phyloP scores from a whole-genome alignment of 2,329 filamentous ascomycete species.

The Botryotinia convoluta region DNA sequence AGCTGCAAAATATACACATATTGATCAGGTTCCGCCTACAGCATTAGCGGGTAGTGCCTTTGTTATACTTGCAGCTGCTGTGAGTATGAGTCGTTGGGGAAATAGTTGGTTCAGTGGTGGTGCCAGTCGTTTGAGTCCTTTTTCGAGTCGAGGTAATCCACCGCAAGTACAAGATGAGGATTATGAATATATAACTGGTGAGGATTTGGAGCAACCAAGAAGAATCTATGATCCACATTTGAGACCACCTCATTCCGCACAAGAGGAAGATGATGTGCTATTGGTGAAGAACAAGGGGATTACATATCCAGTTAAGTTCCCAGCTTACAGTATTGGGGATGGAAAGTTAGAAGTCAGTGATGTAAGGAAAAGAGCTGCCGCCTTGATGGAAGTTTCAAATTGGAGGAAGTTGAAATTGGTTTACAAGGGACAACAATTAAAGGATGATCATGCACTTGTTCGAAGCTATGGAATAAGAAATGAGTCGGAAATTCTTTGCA shows the following conservation, averaged over 20 bases:
- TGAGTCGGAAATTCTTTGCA: slow-evolving; percentile 59
- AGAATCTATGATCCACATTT: slow-evolving; percentile 45
- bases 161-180: slow-evolving; percentile 71
- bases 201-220: slow-evolving; percentile 58
- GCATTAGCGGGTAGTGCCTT: slow-evolving; percentile 31
- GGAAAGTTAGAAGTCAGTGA: slow-evolving; percentile 67
- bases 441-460: slow-evolving; percentile 57
- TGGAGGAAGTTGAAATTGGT: slow-evolving; percentile 62
- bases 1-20: slow-evolving; percentile 33
- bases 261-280: slow-evolving; percentile 65
- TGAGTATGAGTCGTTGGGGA: slow-evolving; percentile 39
- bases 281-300: slow-evolving; percentile 66
- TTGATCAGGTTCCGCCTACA: slow-evolving; percentile 33
- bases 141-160: slow-evolving; percentile 41
- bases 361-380: slow-evolving; percentile 63
- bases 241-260: slow-evolving; percentile 41
- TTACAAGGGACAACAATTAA: slow-evolving; percentile 71
- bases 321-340: slow-evolving; percentile 71
- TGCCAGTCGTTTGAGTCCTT: slow-evolving; percentile 35
- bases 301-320: slow-evolving; percentile 69
- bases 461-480: slow-evolving; percentile 61
- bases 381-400: slow-evolving; percentile 62
- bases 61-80: slow-evolving; percentile 31
- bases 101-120: slow-evolving; percentile 34
- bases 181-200: slow-evolving; percentile 79